Conservation (phyloP, 176 grass and related monocot genomes). For the Cenchrus fungigraminus region DNA sequence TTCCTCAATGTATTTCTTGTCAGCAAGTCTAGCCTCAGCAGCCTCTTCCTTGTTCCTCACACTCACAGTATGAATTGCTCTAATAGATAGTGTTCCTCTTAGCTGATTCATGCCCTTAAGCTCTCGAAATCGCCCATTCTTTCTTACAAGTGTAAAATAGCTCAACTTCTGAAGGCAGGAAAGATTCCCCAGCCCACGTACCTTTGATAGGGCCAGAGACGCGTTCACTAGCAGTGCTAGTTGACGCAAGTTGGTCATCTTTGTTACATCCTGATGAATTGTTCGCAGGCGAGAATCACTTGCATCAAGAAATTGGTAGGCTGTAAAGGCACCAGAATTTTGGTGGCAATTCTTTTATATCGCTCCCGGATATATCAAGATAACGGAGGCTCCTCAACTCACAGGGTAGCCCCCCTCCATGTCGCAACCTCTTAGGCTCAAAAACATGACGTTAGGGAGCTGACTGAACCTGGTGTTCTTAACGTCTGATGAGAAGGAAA, state of each 20-base stretch:
- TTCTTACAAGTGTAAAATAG: slow-evolving; percentile 21
- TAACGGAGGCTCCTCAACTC: slow-evolving; percentile 28
- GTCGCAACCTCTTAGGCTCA: not conserved
- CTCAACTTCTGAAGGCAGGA: slow-evolving; percentile 36
- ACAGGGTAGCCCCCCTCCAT: not conserved
- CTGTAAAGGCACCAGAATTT: slow-evolving; percentile 34
- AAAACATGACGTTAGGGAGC: slow-evolving; percentile 8
- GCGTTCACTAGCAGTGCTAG: not conserved
- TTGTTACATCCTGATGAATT: not conserved
- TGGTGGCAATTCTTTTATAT: slow-evolving; percentile 8
- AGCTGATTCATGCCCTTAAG: slow-evolving; percentile 51
- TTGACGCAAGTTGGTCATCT: not conserved
- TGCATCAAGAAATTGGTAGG: slow-evolving; percentile 24
- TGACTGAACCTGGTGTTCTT: not conserved
- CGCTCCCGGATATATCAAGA: slow-evolving; percentile 5
- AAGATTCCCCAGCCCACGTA: slow-evolving; percentile 48
- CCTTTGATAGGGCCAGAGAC: not conserved
- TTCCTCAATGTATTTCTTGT: slow-evolving; percentile 38
- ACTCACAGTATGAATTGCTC: not conserved
- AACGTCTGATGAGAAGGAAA: not conserved
- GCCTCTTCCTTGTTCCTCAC: slow-evolving; percentile 27
- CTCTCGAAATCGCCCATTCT: slow-evolving; percentile 30
- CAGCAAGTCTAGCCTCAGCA: slow-evolving; percentile 35
- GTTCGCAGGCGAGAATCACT: accelerated
- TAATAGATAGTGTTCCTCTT: slow-evolving; percentile 10